A percentile compares a stretch with the other conserved stretches of the same genome.
These are phyloP conservation scores for Fusarium mundagurra DNA, from an alignment of 2,329 filamentous ascomycete genomes.

Conservation along the genomic window DNA sequence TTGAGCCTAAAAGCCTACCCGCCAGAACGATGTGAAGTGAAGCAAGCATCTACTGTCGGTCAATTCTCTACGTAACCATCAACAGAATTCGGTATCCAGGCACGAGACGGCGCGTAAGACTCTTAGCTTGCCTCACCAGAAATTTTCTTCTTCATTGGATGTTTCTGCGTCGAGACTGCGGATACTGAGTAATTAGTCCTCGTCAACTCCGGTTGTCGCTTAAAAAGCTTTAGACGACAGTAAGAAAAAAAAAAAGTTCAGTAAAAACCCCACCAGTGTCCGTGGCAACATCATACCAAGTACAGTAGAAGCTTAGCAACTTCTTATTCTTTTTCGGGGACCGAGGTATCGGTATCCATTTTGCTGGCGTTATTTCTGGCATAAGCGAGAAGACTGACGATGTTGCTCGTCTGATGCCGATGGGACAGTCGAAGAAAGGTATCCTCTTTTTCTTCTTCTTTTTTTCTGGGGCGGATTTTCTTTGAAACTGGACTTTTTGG, in stretches of 20 bases:
- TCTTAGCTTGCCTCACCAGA: constrained; percentile 18
- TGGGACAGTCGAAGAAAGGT: neutral
- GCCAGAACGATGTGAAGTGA: neutral
- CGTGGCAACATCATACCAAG: constrained; percentile 40
- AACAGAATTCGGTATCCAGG: constrained; percentile 6
- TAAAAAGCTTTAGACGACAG: constrained; percentile 1
- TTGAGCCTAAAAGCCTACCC: neutral
- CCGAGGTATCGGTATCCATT: constrained; percentile 1
- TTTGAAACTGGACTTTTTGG: constrained; percentile 5
- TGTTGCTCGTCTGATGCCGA: constrained; percentile 22
- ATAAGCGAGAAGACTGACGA: constrained; percentile 22
- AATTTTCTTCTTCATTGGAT: constrained; percentile 2
- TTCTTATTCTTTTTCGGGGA: constrained; percentile 25
- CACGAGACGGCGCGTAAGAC: constrained; percentile 7
- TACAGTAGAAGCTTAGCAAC: constrained; percentile 7
- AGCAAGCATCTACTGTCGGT: neutral
- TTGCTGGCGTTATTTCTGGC: neutral
- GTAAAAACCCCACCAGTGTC: constrained; percentile 35
- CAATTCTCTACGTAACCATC: neutral
- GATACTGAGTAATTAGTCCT: constrained; percentile 38
- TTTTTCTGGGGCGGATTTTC: constrained; percentile 5
- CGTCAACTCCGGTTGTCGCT: constrained; percentile 40
- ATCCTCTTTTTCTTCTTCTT: constrained; percentile 23
- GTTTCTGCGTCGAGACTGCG: constrained; percentile 34
- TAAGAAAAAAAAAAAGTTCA: constrained; percentile 4